Base-by-base conservation (phyloP, 768 basidiomycete species). In the Mycena amicta region DNA sequence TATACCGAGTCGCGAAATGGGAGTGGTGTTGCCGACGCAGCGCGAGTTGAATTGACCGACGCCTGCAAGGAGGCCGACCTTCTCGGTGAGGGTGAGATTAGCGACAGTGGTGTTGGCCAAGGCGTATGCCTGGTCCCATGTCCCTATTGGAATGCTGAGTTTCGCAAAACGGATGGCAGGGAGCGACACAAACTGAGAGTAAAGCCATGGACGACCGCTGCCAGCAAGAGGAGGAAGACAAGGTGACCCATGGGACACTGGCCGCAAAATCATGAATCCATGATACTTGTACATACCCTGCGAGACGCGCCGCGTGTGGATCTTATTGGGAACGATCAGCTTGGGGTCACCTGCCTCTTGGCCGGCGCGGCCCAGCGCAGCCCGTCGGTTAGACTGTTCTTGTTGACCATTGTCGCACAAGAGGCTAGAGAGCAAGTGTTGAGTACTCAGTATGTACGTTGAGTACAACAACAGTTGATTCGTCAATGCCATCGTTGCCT, bases 401-500 rank as follows among this genome's bases (percentile, higher is more conserved):
- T n/a, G n/a, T n/a, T n/a, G n/a, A n/a, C n/a, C n/a, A n/a, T n/a
- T n/a, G n/a, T n/a, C n/a, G n/a, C n/a, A n/a, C n/a, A n/a, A n/a
- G n/a, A n/a, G n/a, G n/a, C n/a, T n/a, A n/a, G n/a, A n/a, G n/a
- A n/a, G n/a, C n/a, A n/a, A n/a, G n/a, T n/a, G n/a, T n/a, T n/a
- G n/a, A n/a, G n/a, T n/a, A n/a, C n/a, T n/a, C n/a, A n/a, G n/a
- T n/a, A n/a, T n/a, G n/a, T n/a, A n/a, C n/a, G n/a, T n/a, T n/a
- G n/a, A n/a, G n/a, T n/a, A n/a, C n/a, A n/a, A 37, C 18, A 37
- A 37, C 33, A 37, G 8, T 8, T 37, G 33, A 37, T 18, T n/a
- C n/a, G n/a, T 18, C 8, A 8, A 45, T 45, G 43, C 13, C 13
- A 8, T 45, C 13, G 6, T 23, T 76, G 40, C 76, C 76, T 46